These are phyloP conservation scores for Tetraselmis striata DNA, from an alignment of 139 green algal genomes.

Conservation along the genomic window DNA sequence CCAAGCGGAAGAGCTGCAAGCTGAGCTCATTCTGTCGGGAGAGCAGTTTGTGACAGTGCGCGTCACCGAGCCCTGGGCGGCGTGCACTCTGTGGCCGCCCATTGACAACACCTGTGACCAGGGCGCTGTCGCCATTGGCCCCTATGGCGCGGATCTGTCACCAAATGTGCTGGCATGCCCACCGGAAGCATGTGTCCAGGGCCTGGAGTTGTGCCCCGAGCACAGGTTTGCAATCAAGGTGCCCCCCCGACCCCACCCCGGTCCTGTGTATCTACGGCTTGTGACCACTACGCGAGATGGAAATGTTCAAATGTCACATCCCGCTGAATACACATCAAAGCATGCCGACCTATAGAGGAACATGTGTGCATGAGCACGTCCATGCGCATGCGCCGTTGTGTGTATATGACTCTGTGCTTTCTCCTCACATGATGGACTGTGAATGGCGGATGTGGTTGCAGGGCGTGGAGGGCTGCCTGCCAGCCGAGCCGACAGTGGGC, in stretches of 20 bases:
- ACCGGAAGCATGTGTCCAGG: background rate
- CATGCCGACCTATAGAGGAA: no score
- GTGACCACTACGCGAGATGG: no score
- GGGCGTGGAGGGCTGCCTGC: background rate
- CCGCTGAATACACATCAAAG: no score
- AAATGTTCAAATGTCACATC: no score
- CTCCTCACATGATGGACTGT: no score
- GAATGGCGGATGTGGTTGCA: background rate
- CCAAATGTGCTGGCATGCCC: background rate
- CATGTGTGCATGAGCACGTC: no score
- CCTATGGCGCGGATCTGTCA: background rate
- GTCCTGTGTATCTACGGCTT: no score
- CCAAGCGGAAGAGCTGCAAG: background rate
- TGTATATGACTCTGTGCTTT: no score
- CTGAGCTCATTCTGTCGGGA: background rate
- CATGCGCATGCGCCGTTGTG: no score
- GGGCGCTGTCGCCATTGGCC: background rate
- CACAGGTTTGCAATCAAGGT: background rate
- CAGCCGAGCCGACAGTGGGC: background rate
- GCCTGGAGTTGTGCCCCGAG: background rate
- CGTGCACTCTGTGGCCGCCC: background rate
- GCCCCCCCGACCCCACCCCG: no score
- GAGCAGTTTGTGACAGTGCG: background rate
- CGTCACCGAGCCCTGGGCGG: background rate
- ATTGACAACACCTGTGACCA: background rate